Evolutionary conservation across 169 alveolate species (phyloP).

Genomic region (Eimeria tenella): DNA sequence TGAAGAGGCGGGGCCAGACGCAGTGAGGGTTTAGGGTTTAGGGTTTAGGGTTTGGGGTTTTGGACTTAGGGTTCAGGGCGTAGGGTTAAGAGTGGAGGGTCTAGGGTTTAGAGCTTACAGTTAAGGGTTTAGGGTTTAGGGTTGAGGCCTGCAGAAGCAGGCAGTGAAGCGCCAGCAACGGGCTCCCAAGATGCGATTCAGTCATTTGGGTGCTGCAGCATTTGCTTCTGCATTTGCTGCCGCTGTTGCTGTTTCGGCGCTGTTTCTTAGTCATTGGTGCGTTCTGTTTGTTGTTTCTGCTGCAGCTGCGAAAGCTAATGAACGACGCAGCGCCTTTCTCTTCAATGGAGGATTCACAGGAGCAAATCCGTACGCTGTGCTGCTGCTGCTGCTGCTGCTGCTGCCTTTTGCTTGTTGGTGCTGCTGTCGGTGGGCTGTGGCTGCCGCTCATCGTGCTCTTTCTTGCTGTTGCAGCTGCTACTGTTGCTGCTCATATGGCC

Average conservation of each 20-base stretch:
- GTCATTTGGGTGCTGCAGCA: neutral
- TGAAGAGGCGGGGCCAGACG: neutral
- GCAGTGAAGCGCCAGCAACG: neutral
- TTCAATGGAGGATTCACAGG: neutral
- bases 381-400: conserved; percentile 28
- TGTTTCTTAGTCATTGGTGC: too few relatives aligned
- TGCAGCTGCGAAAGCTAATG: neutral
- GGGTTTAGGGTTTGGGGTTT: neutral
- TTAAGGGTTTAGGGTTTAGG: too few relatives aligned
- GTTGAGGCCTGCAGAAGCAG: too few relatives aligned
- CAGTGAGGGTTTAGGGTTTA: neutral
- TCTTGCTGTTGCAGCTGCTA: neutral
- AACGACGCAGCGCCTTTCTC: neutral
- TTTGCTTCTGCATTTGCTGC: neutral
- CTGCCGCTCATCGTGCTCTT: neutral
- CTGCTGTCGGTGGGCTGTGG: too few relatives aligned
- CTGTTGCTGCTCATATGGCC: neutral
- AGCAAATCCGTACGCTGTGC: neutral
- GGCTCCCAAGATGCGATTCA: neutral
- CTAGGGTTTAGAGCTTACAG: too few relatives aligned
- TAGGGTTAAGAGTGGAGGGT: too few relatives aligned
- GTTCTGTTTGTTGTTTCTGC: neutral
- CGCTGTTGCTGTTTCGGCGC: too few relatives aligned
- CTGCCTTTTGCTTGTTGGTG: neutral
- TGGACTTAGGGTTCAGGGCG: neutral